Evolutionary conservation across 179 eudicot genomes (phyloP).

Genomic region (Beta macrorhiza): DNA sequence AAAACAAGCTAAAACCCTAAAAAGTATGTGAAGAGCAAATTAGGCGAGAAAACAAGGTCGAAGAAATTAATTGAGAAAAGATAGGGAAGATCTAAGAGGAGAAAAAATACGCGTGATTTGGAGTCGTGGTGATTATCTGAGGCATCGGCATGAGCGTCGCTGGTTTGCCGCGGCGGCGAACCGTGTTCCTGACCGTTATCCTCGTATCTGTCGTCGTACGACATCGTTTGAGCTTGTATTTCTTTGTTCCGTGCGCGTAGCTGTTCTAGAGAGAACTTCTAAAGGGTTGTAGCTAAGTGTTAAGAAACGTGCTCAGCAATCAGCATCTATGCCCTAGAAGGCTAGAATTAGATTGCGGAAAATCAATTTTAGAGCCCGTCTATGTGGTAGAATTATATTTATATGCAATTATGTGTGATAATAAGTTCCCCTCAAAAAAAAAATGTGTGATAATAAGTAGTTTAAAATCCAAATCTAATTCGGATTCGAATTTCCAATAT

Average conservation of each 20-base stretch:
- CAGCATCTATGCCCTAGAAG: too few species aligned
- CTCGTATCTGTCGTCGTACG: conserved; percentile 45
- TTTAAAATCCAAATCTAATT: too few species aligned
- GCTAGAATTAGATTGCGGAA: too few species aligned
- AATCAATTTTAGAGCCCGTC: too few species aligned
- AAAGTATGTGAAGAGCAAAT: not conserved
- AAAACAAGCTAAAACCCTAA: not conserved
- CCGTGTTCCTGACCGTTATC: conserved; percentile 49
- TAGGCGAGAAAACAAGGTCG: too few species aligned
- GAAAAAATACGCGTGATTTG: conserved; percentile 44
- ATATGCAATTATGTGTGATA: too few species aligned
- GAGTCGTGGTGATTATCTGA: conserved; percentile 37
- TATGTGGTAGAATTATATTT: too few species aligned
- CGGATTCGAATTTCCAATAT: too few species aligned
- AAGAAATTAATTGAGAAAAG: not conserved
- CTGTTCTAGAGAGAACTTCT: not conserved
- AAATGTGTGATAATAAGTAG: too few species aligned
- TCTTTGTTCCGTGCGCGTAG: not conserved
- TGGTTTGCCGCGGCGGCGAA: conserved; percentile 33
- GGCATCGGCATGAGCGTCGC: conserved; percentile 27
- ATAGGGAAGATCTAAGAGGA: not conserved
- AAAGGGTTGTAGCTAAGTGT: too few species aligned
- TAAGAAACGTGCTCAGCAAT: too few species aligned
- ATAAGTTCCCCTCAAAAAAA: too few species aligned
- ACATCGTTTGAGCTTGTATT: conserved; percentile 20